Evolutionary conservation across 306 rosid species (phyloP), one percentile per base, ranked within the genome.

Genomic region (Sicyos edulis): DNA sequence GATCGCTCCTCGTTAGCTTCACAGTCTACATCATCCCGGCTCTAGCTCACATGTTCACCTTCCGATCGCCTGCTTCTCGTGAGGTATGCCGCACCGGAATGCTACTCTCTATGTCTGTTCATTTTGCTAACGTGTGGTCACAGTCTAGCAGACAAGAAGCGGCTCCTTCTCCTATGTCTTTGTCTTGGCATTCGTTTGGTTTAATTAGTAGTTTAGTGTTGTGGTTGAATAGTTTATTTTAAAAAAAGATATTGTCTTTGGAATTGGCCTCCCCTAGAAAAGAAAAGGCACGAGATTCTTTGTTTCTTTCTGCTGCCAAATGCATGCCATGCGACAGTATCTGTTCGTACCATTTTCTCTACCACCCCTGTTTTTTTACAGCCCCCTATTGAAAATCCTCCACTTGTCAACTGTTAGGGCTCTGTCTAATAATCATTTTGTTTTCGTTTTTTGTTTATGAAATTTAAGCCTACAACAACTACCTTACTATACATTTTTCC

Each of bases 21-120:
- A 93, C 98, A 0, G 98, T 93, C 77, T 93, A 93, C 79, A 93
- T 93, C 78, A 90, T 93, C 81, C 98, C 98, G 0, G 88, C 98
- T 10, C 81, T 93, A 0, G 98, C 98, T 12, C 79, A 90, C 85
- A 87, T 87, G 71, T 90, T 93, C 85, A 90, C 97, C 77, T 93
- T 84, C 83, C 83, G 74, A 77, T 93, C 97, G 1, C 70, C 98
- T 61, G 86, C 98, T 4, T 85, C 98, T 1, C 76, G 98, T 57
- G 91, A 90, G 97, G 98, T 92, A 86, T 61, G 34, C 64, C 15
- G 17, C 54, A 42, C 54, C 13, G 15, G 54, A 65, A 19, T 44
- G 52, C 6, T 42, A 17, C 54, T 6, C 71, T 19, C n/a, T 12
- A 34, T 64, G 50, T 64, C 3, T 40, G 56, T 40, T 73, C 19